Percentiles rank a stretch among this genome's conserved stretches.
These are phyloP conservation scores for Diplodia corticola DNA, from an alignment of 2,329 filamentous ascomycete genomes.

Conservation along the genomic window DNA sequence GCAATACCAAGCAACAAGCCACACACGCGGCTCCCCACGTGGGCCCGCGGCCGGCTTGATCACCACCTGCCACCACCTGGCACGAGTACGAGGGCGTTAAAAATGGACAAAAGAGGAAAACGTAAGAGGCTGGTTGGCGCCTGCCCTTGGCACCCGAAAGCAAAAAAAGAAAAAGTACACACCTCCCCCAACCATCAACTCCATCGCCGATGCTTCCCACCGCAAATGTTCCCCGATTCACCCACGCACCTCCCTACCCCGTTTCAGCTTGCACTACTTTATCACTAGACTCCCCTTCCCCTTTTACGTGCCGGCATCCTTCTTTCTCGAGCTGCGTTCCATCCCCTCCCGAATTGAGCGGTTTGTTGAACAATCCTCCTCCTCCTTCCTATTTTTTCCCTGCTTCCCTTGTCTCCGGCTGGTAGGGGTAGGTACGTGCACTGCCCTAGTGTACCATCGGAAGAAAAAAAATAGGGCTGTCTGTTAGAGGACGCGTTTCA, in stretches of 20 bases:
- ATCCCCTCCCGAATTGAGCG: not conserved
- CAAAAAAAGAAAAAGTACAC: not conserved
- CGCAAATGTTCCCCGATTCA: not conserved
- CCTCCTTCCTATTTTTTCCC: not conserved
- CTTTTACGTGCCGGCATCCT: not conserved
- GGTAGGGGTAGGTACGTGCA: not conserved
- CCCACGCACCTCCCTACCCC: too few relatives aligned
- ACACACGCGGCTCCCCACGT: not conserved
- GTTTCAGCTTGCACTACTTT: not conserved
- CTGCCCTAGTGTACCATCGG: not conserved
- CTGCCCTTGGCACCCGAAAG: not conserved
- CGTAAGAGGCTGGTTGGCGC: too few relatives aligned
- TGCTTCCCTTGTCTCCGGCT: not conserved
- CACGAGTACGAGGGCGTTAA: not conserved
- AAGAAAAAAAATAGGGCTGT: not conserved
- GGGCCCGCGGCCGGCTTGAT: not conserved
- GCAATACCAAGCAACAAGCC: not conserved
- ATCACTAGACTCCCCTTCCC: not conserved
- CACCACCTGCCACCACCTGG: not conserved
- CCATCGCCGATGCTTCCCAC: not conserved
- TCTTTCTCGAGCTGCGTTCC: not conserved
- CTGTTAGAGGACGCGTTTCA: not conserved
- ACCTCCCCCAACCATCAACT: not conserved
- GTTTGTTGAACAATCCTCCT: not conserved
- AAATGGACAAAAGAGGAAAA: too few relatives aligned